These are phyloP conservation scores for Dactylonectria macrodidyma DNA, from an alignment of 2,329 filamentous ascomycete genomes.

Conservation along the genomic window DNA sequence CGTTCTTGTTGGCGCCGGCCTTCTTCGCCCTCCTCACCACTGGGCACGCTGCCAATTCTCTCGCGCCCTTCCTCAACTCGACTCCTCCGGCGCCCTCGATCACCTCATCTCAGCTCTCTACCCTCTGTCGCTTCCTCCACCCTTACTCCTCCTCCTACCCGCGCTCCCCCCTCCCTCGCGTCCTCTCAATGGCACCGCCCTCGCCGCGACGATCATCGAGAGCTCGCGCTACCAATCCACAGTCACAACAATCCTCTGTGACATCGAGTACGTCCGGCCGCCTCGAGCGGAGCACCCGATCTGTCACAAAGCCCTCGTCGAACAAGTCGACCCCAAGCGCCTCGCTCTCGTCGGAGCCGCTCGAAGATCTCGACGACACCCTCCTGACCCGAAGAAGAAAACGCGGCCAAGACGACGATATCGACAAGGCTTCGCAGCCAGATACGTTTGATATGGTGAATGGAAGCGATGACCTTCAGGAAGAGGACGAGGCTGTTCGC, in stretches of 20 bases:
- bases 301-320: constrained; percentile 80
- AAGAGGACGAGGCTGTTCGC: constrained; percentile 90
- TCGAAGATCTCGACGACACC: constrained; percentile 78
- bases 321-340: constrained; percentile 83
- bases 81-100: constrained; percentile 18
- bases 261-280: constrained; percentile 85
- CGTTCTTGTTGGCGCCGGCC: constrained; percentile 40
- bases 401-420: constrained; percentile 78
- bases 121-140: constrained; percentile 29
- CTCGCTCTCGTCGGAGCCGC: constrained; percentile 79
- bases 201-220: constrained; percentile 92
- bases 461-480: constrained; percentile 78
- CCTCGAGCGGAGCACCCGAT: constrained; percentile 80
- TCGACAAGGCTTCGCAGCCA: constrained; percentile 59
- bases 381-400: constrained; percentile 85
- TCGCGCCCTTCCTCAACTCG: constrained; percentile 25
- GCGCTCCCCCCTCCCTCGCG: constrained; percentile 47
- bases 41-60: constrained; percentile 41
- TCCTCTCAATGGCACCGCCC: constrained; percentile 70
- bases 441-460: constrained; percentile 69
- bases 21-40: constrained; percentile 32
- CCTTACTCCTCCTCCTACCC: constrained; percentile 27
- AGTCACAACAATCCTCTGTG: constrained; percentile 83
- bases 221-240: constrained; percentile 84
- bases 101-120: constrained; percentile 17